phyloP scores from a whole-genome alignment of 1,284 basidiomycete species.

The Thelephora terrestris region DNA sequence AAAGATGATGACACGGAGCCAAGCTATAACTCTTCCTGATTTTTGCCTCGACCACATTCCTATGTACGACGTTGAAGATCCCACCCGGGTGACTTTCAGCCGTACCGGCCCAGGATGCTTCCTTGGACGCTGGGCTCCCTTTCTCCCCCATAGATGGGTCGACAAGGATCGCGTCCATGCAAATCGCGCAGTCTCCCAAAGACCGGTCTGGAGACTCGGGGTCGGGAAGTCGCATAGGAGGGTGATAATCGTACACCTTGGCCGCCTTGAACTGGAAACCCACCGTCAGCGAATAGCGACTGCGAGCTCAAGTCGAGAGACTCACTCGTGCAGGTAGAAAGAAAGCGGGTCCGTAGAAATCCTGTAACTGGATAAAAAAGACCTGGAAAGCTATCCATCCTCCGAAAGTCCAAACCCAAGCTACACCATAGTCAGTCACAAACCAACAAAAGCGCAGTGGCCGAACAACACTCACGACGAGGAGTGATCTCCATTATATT shows the following conservation, averaged over 20 bases:
- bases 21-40: slow-evolving; percentile 68
- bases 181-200: slow-evolving; percentile 81
- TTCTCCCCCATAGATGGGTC: slow-evolving; percentile 29
- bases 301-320: slow-evolving; percentile 9
- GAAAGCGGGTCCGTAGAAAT: slow-evolving; percentile 71
- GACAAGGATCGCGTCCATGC: slow-evolving; percentile 78
- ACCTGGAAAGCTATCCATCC: slow-evolving; percentile 59
- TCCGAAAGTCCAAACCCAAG: slow-evolving; percentile 59
- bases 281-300: background rate
- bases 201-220: slow-evolving; percentile 62
- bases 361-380: slow-evolving; percentile 60
- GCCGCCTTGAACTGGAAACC: slow-evolving; percentile 43
- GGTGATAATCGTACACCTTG: slow-evolving; percentile 78
- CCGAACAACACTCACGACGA: slow-evolving; percentile 34
- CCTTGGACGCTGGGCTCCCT: slow-evolving; percentile 10
- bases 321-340: slow-evolving; percentile 62
- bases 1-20: slow-evolving; percentile 83
- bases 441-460: background rate
- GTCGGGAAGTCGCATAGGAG: slow-evolving; percentile 59
- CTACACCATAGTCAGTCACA: slow-evolving; percentile 22
- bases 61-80: slow-evolving; percentile 33
- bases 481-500: slow-evolving; percentile 78
- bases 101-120: background rate
- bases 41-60: slow-evolving; percentile 30
- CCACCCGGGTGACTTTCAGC: slow-evolving; percentile 12